Evolutionary conservation across 176 grass and related monocot genomes (phyloP), one percentile per base, ranked within the genome.

Genomic region (Tuctoria greenei): DNA sequence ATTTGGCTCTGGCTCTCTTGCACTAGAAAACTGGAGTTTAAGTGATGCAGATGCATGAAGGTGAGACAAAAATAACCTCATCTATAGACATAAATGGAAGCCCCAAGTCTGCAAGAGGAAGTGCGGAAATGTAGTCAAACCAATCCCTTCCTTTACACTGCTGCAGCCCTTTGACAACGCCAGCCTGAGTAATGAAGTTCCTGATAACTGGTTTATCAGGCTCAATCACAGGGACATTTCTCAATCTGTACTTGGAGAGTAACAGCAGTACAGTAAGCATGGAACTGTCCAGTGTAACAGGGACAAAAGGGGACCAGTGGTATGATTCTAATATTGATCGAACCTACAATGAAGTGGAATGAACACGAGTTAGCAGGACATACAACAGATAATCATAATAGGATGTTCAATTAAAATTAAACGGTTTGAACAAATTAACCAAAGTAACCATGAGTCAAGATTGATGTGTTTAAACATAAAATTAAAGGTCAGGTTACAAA

Each of bases 231-330:
- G 95, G 95, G 13, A 95, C 89, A 85, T 89, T 94, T 83, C 91
- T 94, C 77, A 98, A 83, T 76, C 91, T 85, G 46, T 98, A 95
- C 76, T 98, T 98, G 39, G 95, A 98, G 41, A 98, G 95, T 82
- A 98, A 81, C 40, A 98, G 56, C 38, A 98, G 35, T 64, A 95
- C 95, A 51, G 84, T 82, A 64, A 98, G 89, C 95, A 95, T 94
- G 28, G 91, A 86, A 79, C 58, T 92, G 41, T 86, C 89, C 31
- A 89, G 84, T 6, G 79, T 83, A 80, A 93, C 65, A 38, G 95
- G 95, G 21, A 98, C 86, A 21, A 98, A 98, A 49, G 89, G 95
- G 51, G 88, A 74, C 86, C 88, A 89, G 8, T 25, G 75, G 52
- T 90, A 82, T 45, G 85, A 90, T 63, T 91, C 83, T 41, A 98